phyloP scores from a whole-genome alignment of 192 early-diverging fungal species.

The Coemansia sp. region DNA sequence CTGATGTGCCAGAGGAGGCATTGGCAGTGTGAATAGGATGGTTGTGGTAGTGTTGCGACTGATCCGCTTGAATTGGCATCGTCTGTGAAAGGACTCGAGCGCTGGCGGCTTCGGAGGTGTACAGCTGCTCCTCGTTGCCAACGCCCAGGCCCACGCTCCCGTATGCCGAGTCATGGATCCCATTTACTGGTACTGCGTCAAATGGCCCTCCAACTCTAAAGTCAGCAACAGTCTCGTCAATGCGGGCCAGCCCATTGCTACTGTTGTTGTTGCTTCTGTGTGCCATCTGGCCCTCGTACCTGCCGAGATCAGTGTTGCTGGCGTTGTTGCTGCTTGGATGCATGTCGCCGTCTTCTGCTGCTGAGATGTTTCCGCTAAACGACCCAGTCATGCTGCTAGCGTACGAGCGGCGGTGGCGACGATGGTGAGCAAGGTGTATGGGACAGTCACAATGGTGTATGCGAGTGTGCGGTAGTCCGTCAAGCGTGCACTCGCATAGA shows the following conservation, averaged over 20 bases:
- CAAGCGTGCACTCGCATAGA: neutral
- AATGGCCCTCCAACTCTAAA: neutral
- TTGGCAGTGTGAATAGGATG: neutral
- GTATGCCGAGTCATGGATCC: constrained; percentile 6
- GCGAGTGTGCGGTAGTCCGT: neutral
- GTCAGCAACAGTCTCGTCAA: neutral
- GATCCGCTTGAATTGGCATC: neutral
- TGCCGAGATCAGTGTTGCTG: neutral
- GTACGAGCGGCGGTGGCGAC: constrained; percentile 1
- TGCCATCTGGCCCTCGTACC: neutral
- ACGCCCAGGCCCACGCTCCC: constrained; percentile 5
- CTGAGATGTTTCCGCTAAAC: constrained; percentile 6
- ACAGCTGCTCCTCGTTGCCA: constrained; percentile 6
- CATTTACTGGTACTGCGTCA: neutral
- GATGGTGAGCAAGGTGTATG: neutral
- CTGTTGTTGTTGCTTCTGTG: neutral
- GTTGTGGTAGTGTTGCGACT: neutral
- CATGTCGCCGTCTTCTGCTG: neutral
- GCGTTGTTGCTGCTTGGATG: neutral
- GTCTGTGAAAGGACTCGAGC: constrained; percentile 10
- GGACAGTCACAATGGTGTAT: neutral
- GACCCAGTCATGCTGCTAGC: neutral
- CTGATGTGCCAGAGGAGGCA: constrained; percentile 1
- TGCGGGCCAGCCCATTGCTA: neutral
- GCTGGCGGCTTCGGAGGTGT: constrained; percentile 8